A percentile compares a stretch with the other conserved stretches of the same genome.
Conservation (phyloP, 352 stramenopile species). For the Phytopythium boreale region DNA sequence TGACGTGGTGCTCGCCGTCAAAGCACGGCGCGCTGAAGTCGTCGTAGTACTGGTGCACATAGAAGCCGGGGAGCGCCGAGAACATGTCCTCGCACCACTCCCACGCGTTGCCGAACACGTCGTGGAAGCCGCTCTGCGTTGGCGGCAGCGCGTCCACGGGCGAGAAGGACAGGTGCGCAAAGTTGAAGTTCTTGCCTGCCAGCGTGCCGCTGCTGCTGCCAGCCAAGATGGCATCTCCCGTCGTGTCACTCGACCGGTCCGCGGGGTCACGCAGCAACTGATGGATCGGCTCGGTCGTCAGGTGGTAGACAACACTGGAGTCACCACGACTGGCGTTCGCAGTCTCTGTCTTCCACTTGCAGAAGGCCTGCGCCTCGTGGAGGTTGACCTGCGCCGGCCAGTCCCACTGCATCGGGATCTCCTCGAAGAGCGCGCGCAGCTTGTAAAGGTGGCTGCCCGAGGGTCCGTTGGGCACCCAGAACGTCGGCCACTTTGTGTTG, state of each 20-base stretch:
- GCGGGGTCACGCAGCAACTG: constrained; percentile 80
- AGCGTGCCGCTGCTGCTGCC: constrained; percentile 37
- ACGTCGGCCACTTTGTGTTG: constrained; percentile 96
- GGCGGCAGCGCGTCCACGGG: constrained; percentile 84
- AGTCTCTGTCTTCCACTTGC: constrained; percentile 68
- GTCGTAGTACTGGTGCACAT: constrained; percentile 92
- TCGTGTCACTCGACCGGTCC: constrained; percentile 41
- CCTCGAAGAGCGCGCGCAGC: constrained; percentile 91
- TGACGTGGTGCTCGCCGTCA: constrained; percentile 95
- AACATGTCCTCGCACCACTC: constrained; percentile 97
- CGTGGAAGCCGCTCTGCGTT: constrained; percentile 83
- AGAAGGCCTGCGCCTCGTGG: constrained; percentile 94
- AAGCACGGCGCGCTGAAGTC: constrained; percentile 98
- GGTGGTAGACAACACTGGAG: constrained; percentile 71
- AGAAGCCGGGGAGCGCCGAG: constrained; percentile 90
- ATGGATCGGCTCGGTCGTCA: constrained; percentile 93
- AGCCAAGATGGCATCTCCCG: constrained; percentile 82
- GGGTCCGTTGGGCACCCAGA: constrained; percentile 92
- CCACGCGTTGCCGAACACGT: constrained; percentile 96
- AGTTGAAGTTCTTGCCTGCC: constrained; percentile 89
- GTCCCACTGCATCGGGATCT: constrained; percentile 92
- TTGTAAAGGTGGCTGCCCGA: constrained; percentile 93
- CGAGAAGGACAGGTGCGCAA: constrained; percentile 89
- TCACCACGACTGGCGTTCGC: constrained; percentile 51
- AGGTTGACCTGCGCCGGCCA: constrained; percentile 96